Evolutionary conservation across 768 basidiomycete genomes (phyloP), one percentile per base, ranked within the genome.

Genomic region (Gelatoporia subvermispora): DNA sequence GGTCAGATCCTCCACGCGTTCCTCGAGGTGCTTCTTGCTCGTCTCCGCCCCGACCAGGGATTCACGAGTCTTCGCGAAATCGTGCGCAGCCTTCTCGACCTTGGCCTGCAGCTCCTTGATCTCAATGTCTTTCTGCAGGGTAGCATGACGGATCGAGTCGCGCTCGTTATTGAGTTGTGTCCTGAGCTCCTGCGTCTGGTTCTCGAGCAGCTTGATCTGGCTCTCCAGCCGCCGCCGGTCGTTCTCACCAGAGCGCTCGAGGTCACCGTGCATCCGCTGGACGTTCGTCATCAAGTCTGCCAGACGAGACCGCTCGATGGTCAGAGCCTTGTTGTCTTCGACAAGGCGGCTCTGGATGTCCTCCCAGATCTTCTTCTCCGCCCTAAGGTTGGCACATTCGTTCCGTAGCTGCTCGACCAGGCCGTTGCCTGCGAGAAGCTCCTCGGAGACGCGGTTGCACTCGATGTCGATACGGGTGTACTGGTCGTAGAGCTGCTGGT

Each of bases 341-440:
- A 85, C 78, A 13, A 98, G 74, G 22, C 94, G 84, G 39, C 59
- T 60, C 74, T 96, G 91, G 25, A 88, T 78, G 53, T 79, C 81
- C 92, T 91, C 89, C 86, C 88, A 92, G 31, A 94, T 88, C 60
- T 82, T 85, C 72, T 92, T 94, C 76, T 98, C 95, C 0, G 93
- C 93, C 37, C 87, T 82, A 16, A 96, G 76, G 63, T 90, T 94
- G 2, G 89, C 87, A 54, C 75, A 79, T 58, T 97, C 94, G 55
- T 88, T 90, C 9, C 90, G 81, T 35, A 93, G 70, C 49, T 88
- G 84, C 53, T 94, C 91, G 15, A 85, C 68, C 20, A 76, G 75
- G 21, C 77, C 71, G 52, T 78, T 81, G 2, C 81, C 73, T 7
- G 73, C 65, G 18, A 79, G 71, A 9, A 88, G 69, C 38, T 89